These are phyloP conservation scores for Colletotrichum horii DNA, from an alignment of 2,329 filamentous ascomycete genomes.

Conservation along the genomic window DNA sequence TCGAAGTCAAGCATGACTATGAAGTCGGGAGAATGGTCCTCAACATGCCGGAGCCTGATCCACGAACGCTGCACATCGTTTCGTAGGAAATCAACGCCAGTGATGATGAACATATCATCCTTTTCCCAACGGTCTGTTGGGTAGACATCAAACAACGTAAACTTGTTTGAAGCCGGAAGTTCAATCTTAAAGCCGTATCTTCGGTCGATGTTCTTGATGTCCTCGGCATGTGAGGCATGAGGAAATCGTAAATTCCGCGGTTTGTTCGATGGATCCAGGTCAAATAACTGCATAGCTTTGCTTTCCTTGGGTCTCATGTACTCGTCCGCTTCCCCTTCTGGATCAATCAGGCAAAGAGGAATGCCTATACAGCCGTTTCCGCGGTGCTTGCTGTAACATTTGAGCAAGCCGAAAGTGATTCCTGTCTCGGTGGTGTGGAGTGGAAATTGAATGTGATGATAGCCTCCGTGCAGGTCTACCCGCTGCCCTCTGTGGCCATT, in stretches of 20 bases:
- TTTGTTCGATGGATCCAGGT: background rate
- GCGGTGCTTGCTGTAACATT: too few species aligned
- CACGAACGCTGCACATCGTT: too few species aligned
- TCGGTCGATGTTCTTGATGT: background rate
- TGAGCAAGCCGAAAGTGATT: background rate
- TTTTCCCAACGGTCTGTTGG: too few species aligned
- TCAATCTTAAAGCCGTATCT: too few species aligned
- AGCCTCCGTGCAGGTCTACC: background rate
- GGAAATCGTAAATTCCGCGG: background rate
- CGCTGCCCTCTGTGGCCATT: background rate
- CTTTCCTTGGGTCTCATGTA: background rate
- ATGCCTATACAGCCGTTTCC: too few species aligned
- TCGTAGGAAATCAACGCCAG: too few species aligned
- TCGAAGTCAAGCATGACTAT: too few species aligned
- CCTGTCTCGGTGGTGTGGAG: background rate
- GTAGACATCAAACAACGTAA: too few species aligned
- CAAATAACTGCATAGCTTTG: background rate
- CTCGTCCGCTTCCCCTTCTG: background rate
- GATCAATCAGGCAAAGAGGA: background rate
- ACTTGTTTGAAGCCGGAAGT: too few species aligned
- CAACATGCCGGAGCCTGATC: too few species aligned
- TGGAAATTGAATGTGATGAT: background rate
- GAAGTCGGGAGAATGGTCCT: too few species aligned
- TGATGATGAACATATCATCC: too few species aligned
- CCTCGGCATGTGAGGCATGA: background rate